A percentile compares a stretch with the other conserved stretches of the same genome.
Evolutionary conservation across 768 basidiomycete species (phyloP).

Genomic region (Pleurotus salmoneostramineus): DNA sequence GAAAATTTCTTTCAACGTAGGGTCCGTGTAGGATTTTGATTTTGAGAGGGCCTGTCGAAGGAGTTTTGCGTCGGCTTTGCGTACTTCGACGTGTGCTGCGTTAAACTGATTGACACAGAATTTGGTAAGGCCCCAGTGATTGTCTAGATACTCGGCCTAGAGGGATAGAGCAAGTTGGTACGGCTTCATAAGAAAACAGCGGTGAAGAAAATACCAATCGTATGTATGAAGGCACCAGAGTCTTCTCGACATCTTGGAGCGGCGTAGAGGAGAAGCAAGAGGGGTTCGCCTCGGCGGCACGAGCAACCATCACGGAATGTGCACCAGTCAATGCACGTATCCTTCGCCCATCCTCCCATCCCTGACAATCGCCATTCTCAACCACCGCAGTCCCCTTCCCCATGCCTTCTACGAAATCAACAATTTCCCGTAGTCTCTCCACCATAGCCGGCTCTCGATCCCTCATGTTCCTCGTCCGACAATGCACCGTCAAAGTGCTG

Average conservation of each 20-base stretch:
- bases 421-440: constrained; percentile 78
- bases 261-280: constrained; percentile 77
- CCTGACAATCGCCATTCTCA: constrained; percentile 90
- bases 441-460: constrained; percentile 75
- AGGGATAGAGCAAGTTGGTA: constrained; percentile 5
- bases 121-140: constrained; percentile 83
- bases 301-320: constrained; percentile 94
- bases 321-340: constrained; percentile 79
- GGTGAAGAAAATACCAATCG: constrained; percentile 49
- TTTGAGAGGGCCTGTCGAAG: constrained; percentile 49
- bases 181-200: neutral
- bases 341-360: constrained; percentile 73
- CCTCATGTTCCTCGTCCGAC: constrained; percentile 91
- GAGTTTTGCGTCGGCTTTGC: constrained; percentile 55
- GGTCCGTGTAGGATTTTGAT: constrained; percentile 59
- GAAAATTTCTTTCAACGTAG: constrained; percentile 39
- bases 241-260: constrained; percentile 62
- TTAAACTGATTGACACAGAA: constrained; percentile 86
- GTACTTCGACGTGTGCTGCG: constrained; percentile 49
- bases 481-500: constrained; percentile 89
- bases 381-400: constrained; percentile 82
- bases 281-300: constrained; percentile 91
- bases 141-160: constrained; percentile 71
- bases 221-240: constrained; percentile 69
- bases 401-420: constrained; percentile 73